These are phyloP conservation scores for Candida easanensis DNA, from an alignment of 805 yeast species.

Conservation along the genomic window DNA sequence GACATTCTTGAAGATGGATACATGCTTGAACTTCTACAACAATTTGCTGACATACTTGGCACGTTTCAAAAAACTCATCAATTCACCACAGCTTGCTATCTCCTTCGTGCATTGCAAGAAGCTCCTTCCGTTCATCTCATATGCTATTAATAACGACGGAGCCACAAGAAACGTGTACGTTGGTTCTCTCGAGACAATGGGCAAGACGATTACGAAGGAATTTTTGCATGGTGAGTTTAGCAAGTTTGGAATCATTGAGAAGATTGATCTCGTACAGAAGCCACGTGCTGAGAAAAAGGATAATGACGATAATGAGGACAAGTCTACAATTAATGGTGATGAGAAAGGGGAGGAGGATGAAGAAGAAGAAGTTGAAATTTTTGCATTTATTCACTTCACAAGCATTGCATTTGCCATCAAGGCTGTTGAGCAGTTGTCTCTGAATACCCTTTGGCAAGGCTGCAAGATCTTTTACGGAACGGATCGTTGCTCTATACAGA, in stretches of 20 bases:
- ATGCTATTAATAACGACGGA: constrained; percentile 68
- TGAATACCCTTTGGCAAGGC: constrained; percentile 62
- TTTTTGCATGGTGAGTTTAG: constrained; percentile 48
- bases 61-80: constrained; percentile 34
- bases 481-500: constrained; percentile 71
- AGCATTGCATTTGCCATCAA: constrained; percentile 80
- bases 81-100: constrained; percentile 37
- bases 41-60: constrained; percentile 34
- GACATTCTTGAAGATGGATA: constrained; percentile 30
- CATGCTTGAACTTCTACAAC: constrained; percentile 37
- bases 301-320: constrained; percentile 43
- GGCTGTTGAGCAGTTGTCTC: constrained; percentile 76
- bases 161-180: constrained; percentile 93
- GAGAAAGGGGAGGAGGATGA: constrained; percentile 12
- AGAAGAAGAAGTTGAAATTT: constrained; percentile 44
- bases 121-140: constrained; percentile 24
- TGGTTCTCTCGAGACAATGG: constrained; percentile 61
- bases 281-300: not conserved
- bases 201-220: constrained; percentile 36
- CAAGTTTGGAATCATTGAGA: constrained; percentile 59
- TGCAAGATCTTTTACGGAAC: constrained; percentile 87
- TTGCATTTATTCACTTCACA: constrained; percentile 87
- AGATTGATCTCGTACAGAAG: constrained; percentile 48
- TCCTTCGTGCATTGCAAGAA: constrained; percentile 33
- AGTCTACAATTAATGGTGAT: constrained; percentile 39